Conservation (phyloP, 2,329 filamentous ascomycete genomes). For the Plectosphaerella plurivora region DNA sequence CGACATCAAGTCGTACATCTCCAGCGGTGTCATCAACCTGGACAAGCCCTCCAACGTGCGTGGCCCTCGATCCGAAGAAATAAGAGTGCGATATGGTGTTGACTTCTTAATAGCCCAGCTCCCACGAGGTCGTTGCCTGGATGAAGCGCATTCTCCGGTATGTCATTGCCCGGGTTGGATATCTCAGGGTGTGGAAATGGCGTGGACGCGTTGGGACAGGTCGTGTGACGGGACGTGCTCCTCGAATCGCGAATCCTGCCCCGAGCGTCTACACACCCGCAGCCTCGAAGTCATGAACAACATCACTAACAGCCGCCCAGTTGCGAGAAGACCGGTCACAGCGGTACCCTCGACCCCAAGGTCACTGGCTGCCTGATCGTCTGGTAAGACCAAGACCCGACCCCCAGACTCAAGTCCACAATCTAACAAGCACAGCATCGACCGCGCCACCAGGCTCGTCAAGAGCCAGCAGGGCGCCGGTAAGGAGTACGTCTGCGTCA, state of each 20-base stretch:
- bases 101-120: constrained; percentile 27
- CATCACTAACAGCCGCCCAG: neutral
- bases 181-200: neutral
- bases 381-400: constrained; percentile 37
- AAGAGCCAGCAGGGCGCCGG: constrained; percentile 98
- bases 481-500: constrained; percentile 98
- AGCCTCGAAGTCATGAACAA: no score
- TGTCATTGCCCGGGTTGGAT: constrained; percentile 11
- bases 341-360: constrained; percentile 95
- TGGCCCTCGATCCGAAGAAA: neutral
- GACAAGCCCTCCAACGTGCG: constrained; percentile 53
- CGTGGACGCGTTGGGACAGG: no score
- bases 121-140: constrained; percentile 98
- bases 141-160: constrained; percentile 95
- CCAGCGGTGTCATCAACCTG: constrained; percentile 96
- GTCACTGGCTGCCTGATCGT: constrained; percentile 95
- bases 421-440: constrained; percentile 47
- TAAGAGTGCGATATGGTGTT: neutral
- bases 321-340: constrained; percentile 91
- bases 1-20: constrained; percentile 95
- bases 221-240: no score
- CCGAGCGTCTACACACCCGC: no score
- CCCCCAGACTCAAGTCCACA: neutral
- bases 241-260: no score
- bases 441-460: constrained; percentile 93